These are phyloP conservation scores for Tilletia horrida DNA, from an alignment of 1,284 basidiomycete genomes.

Conservation along the genomic window DNA sequence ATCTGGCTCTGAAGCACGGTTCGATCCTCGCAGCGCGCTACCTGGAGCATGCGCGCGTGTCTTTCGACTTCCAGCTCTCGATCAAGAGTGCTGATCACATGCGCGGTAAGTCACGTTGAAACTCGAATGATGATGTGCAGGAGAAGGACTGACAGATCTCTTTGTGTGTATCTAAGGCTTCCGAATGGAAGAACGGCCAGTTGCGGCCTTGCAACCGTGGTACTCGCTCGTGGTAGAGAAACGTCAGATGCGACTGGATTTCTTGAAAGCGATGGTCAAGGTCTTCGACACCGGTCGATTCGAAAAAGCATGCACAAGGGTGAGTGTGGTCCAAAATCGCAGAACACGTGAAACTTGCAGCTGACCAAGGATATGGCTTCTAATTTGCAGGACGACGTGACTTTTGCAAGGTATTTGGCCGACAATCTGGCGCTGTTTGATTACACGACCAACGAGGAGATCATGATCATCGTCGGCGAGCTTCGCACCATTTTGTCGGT, in stretches of 20 bases:
- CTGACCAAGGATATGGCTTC: constrained; percentile 67
- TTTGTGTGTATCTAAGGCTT: constrained; percentile 51
- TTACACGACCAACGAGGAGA: constrained; percentile 91
- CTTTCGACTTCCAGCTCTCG: constrained; percentile 72
- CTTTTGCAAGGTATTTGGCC: constrained; percentile 82
- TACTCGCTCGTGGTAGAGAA: constrained; percentile 86
- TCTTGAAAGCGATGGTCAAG: constrained; percentile 75
- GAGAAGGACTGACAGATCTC: neutral
- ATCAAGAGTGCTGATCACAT: constrained; percentile 25
- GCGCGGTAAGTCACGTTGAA: constrained; percentile 17
- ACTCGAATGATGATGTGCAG: constrained; percentile 1
- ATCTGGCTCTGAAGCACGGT: constrained; percentile 82
- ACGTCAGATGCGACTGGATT: constrained; percentile 75
- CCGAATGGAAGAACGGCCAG: constrained; percentile 63
- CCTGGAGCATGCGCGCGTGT: constrained; percentile 70
- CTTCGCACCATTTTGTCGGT: constrained; percentile 78
- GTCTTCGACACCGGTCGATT: constrained; percentile 71
- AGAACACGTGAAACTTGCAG: constrained; percentile 9
- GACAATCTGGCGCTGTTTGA: constrained; percentile 89
- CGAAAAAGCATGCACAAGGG: constrained; percentile 23
- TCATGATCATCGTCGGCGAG: constrained; percentile 75
- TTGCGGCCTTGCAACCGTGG: constrained; percentile 80
- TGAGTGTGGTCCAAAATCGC: constrained; percentile 1
- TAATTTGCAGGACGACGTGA: constrained; percentile 46
- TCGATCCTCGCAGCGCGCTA: constrained; percentile 83